A percentile compares a stretch with the other conserved stretches of the same genome.
phyloP scores from a whole-genome alignment of 2,329 filamentous ascomycete genomes.

The Blastomyces percursus region DNA sequence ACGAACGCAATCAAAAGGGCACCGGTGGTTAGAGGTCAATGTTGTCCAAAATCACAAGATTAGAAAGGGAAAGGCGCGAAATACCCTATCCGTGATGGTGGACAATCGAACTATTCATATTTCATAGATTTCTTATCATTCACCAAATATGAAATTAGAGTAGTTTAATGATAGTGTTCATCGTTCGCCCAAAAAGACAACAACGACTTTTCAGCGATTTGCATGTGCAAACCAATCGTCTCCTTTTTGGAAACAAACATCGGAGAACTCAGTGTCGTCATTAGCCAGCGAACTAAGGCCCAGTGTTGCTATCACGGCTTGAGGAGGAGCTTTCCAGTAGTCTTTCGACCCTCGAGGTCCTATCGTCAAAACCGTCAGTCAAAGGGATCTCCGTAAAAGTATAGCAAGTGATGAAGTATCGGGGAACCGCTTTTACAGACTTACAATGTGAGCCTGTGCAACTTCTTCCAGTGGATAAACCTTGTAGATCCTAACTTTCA shows the following conservation, averaged over 20 bases:
- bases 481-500: constrained; percentile 65
- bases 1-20: background rate
- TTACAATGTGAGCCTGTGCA: constrained; percentile 53
- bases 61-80: background rate
- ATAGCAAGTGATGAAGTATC: background rate
- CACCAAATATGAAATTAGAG: background rate
- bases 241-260: background rate
- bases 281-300: background rate
- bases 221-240: background rate
- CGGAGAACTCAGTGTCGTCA: background rate
- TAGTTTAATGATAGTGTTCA: background rate
- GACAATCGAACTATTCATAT: background rate
- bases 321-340: constrained; percentile 71
- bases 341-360: constrained; percentile 72
- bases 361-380: constrained; percentile 16
- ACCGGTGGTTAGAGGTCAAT: background rate
- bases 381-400: background rate
- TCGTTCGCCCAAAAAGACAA: background rate
- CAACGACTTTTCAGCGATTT: background rate
- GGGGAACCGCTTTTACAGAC: constrained; percentile 10
- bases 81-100: background rate
- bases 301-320: background rate
- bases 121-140: background rate
- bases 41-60: background rate
- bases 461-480: constrained; percentile 66